Conservation (phyloP, 192 early-diverging fungal species). For the Podila epicladia region DNA sequence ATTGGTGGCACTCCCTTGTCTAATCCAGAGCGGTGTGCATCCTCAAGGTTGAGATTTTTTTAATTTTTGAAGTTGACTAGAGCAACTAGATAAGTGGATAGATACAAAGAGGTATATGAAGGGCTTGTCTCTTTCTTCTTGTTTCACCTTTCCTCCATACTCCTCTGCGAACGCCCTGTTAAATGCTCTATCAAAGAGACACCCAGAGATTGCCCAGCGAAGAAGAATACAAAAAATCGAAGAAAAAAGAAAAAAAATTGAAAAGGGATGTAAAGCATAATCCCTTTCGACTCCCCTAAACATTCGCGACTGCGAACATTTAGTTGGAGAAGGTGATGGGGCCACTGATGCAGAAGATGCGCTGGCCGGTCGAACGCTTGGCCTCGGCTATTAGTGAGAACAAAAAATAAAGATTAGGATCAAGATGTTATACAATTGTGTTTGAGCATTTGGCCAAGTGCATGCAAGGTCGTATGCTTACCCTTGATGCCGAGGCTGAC, state of each 20-base stretch:
- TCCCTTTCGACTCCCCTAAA: not conserved
- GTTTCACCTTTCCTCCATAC: not conserved
- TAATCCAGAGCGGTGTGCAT: too few species aligned
- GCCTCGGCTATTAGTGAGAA: conserved; percentile 9
- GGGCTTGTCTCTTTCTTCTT: not conserved
- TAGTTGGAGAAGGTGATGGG: conserved; percentile 43
- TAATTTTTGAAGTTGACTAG: too few species aligned
- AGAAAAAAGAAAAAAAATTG: not conserved
- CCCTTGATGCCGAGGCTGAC: conserved; percentile 30
- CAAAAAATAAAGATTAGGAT: not conserved
- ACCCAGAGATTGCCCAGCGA: not conserved
- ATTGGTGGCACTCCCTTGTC: too few species aligned
- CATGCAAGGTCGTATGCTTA: not conserved
- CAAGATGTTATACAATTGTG: too few species aligned
- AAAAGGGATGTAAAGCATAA: not conserved
- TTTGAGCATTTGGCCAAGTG: not conserved
- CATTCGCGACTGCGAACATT: not conserved
- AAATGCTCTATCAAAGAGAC: conserved; percentile 1
- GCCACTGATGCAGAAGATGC: conserved; percentile 45
- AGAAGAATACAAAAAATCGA: not conserved
- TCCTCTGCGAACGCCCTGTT: not conserved
- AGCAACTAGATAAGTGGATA: too few species aligned
- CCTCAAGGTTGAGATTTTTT: too few species aligned
- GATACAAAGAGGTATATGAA: not conserved
- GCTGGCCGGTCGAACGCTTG: conserved; percentile 3